phyloP scores from a whole-genome alignment of 257 asterid species.

The Gardenia jasminoides region DNA sequence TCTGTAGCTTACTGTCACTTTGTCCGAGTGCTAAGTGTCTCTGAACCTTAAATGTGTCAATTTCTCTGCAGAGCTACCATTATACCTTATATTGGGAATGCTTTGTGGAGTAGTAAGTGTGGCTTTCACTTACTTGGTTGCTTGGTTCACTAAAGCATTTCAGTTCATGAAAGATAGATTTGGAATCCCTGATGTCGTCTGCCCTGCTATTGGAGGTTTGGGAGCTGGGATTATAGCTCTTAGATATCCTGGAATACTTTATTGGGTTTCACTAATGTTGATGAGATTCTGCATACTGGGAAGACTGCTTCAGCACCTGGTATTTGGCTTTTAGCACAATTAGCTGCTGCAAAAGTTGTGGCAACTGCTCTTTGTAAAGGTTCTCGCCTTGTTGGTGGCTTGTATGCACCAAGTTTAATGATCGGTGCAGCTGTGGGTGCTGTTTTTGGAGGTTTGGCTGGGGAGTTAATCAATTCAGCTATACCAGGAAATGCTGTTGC shows the following conservation, averaged over 20 bases:
- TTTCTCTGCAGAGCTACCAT: slow-evolving; percentile 76
- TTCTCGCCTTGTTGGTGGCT: slow-evolving; percentile 94
- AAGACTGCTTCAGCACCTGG: slow-evolving; percentile 99
- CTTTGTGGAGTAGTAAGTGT: slow-evolving; percentile 96
- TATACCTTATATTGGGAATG: slow-evolving; percentile 95
- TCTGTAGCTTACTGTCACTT: neutral
- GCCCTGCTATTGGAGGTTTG: slow-evolving; percentile 96
- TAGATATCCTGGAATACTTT: slow-evolving; percentile 86
- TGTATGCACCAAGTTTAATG: slow-evolving; percentile 98
- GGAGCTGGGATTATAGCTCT: slow-evolving; percentile 99
- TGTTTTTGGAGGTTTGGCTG: slow-evolving; percentile 92
- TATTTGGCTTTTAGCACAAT: slow-evolving; percentile 89
- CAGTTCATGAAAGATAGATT: slow-evolving; percentile 60
- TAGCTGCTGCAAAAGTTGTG: slow-evolving; percentile 87
- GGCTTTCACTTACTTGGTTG: slow-evolving; percentile 71
- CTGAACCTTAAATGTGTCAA: slow-evolving; percentile 27
- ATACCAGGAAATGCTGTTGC: slow-evolving; percentile 98
- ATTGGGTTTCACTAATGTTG: slow-evolving; percentile 98
- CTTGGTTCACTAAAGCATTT: slow-evolving; percentile 70
- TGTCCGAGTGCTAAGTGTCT: slow-evolving; percentile 10
- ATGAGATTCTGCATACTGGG: slow-evolving; percentile 94
- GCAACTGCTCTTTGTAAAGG: slow-evolving; percentile 95
- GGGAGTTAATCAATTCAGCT: slow-evolving; percentile 85
- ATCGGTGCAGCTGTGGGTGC: slow-evolving; percentile 99
- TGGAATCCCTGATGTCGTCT: slow-evolving; percentile 83